Conservation (phyloP, 2,329 filamentous ascomycete species). For the Cladorrhinum sp. region DNA sequence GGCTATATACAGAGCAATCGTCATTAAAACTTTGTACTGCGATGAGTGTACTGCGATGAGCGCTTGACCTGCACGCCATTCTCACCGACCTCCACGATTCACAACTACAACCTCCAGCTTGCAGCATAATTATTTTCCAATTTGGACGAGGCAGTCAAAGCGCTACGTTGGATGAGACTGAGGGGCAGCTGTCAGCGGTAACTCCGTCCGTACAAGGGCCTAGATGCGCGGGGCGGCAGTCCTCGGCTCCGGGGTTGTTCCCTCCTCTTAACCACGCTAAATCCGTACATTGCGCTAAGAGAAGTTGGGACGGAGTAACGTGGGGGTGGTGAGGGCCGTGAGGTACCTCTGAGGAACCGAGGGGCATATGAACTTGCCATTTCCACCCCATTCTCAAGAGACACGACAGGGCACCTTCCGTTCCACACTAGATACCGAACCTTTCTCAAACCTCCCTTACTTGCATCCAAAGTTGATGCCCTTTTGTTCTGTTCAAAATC, state of each 20-base stretch:
- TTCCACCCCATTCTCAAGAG: background rate
- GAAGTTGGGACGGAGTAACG: background rate
- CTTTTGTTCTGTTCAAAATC: background rate
- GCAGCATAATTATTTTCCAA: too few species aligned
- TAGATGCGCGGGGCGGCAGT: background rate
- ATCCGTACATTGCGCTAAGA: background rate
- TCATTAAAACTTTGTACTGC: too few species aligned
- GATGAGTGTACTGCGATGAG: too few species aligned
- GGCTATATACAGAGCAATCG: too few species aligned
- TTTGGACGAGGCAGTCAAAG: too few species aligned
- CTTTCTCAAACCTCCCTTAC: background rate
- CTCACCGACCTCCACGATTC: too few species aligned
- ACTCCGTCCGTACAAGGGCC: too few species aligned
- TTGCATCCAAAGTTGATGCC: background rate
- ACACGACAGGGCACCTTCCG: background rate
- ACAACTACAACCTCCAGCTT: too few species aligned
- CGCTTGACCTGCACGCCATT: too few species aligned
- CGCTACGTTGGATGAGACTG: too few species aligned
- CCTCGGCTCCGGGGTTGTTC: background rate
- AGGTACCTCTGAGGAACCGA: background rate
- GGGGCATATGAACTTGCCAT: background rate
- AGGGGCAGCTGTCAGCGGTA: background rate
- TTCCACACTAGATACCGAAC: background rate
- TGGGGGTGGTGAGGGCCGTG: background rate
- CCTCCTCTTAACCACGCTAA: background rate